A percentile compares a stretch with the other conserved stretches of the same genome.
Conservation (phyloP, 768 basidiomycete species). For the Boletus coccyginus region DNA sequence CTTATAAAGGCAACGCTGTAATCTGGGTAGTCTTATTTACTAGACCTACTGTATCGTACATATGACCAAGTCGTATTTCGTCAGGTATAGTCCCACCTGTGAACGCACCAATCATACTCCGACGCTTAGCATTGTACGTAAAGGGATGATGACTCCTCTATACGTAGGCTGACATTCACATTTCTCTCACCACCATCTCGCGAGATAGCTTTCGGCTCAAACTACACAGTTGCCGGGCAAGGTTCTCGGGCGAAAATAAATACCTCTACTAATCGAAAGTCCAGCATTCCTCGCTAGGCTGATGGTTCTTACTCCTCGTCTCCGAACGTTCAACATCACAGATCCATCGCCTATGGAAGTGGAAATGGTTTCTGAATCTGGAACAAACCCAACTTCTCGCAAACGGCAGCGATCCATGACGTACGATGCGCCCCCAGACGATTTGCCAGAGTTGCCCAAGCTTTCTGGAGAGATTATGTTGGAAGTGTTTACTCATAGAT, state of each 20-base stretch:
- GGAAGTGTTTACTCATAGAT: constrained; percentile 69
- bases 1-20: constrained; percentile 12
- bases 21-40: constrained; percentile 6
- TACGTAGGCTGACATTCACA: constrained; percentile 7
- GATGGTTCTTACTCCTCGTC: constrained; percentile 37
- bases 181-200: constrained; percentile 23
- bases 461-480: constrained; percentile 54
- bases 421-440: constrained; percentile 26
- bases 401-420: constrained; percentile 39
- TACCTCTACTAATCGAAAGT: constrained; percentile 12
- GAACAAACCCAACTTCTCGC: constrained; percentile 26
- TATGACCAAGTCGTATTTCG: not conserved
- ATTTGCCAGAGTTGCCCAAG: constrained; percentile 46
- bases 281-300: constrained; percentile 12
- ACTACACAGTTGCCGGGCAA: constrained; percentile 14
- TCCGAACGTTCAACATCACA: constrained; percentile 33
- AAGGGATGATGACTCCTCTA: constrained; percentile 29
- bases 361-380: constrained; percentile 26
- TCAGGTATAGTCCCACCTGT: not conserved
- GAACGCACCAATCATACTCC: constrained; percentile 9
- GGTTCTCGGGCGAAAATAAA: constrained; percentile 18
- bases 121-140: constrained; percentile 18
- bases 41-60: constrained; percentile 10
- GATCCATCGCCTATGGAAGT: constrained; percentile 34
- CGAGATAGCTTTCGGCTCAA: constrained; percentile 15